A percentile compares a stretch with the other conserved stretches of the same genome.
phyloP scores from a whole-genome alignment of 257 asterid species.

The Fraxinus excelsior region DNA sequence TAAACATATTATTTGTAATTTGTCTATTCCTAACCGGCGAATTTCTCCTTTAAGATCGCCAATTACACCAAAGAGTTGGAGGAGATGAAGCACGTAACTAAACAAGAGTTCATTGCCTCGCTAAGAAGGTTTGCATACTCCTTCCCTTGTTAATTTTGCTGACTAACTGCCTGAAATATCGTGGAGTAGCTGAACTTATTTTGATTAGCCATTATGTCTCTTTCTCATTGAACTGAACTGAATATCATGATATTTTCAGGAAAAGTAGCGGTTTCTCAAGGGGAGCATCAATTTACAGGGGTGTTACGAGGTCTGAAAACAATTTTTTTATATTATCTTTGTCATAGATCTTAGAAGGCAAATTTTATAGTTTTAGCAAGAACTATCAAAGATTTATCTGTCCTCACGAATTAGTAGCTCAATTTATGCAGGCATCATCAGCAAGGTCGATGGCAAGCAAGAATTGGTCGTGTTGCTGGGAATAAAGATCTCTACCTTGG shows the following conservation, averaged over 20 bases:
- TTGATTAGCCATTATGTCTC: too few species aligned
- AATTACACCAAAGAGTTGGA: slow-evolving; percentile 71
- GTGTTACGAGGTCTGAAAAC: slow-evolving; percentile 71
- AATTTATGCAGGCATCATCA: slow-evolving; percentile 82
- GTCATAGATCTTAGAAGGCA: background rate
- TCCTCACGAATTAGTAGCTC: background rate
- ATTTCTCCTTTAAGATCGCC: slow-evolving; percentile 46
- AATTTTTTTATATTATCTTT: background rate
- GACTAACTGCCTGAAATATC: too few species aligned
- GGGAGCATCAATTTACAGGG: slow-evolving; percentile 88
- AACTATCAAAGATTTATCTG: background rate
- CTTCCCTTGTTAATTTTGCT: background rate
- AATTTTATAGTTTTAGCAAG: background rate
- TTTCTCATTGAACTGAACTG: background rate
- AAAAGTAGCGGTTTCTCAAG: slow-evolving; percentile 92
- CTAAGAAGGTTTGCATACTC: slow-evolving; percentile 65
- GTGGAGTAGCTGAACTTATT: too few species aligned
- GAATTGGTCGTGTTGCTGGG: slow-evolving; percentile 97
- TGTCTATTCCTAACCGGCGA: background rate
- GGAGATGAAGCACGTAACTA: slow-evolving; percentile 77
- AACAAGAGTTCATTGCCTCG: slow-evolving; percentile 91
- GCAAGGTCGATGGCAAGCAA: slow-evolving; percentile 99
- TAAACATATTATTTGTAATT: too few species aligned
- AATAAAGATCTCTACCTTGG: slow-evolving; percentile 93
- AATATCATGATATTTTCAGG: slow-evolving; percentile 38